Base-by-base conservation (phyloP, 768 basidiomycete genomes). In the Leccinum boreale region DNA sequence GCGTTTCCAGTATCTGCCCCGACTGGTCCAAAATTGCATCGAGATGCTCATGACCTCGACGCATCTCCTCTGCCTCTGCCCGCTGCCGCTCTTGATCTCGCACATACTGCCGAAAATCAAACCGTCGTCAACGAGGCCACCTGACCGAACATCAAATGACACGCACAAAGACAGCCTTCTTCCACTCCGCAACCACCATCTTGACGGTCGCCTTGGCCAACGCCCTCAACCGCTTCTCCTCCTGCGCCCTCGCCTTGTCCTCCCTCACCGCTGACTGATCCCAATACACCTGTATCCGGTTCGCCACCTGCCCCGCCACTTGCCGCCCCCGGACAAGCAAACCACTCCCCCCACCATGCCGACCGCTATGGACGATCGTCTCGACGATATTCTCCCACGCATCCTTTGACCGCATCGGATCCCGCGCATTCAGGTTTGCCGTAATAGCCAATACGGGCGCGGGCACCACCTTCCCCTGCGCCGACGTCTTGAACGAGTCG, bases 1-100 rank as follows among this genome's bases (percentile, higher is more conserved):
- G 95, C 2, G 91, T 89, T 65, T 90, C 87, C 58, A 97, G 75
- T 56, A 96, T 85, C 50, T 89, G 86, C 0, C 90, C 90, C 35
- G 92, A 95, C 65, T 95, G 89, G 72, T 93, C 85, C 48, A 98
- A 77, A 61, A 98, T 92, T 4, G 89, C 91, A 70, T 95, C 90
- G 21, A 98, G 79, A 73, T 97, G 94, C 61, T 87, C 85, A 59
- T 88, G 88, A 0, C 94, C 92, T 5, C 86, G 79, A 31, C 84
- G 80, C 61, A 85, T 79, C 70, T 94, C 90, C 71, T 97, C 94
- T 17, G 79, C 87, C 67, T 90, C 89, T 12, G 78, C 75, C 52
- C 77, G 79, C 44, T 81, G 75, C 35, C 87, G 77, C 59, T 85
- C 80, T 64, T 86, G 81, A 58, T 90, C 86, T 4, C 89, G 84